Percentiles rank a stretch among this genome's conserved stretches.
Evolutionary conservation across 805 yeast species (phyloP).

Genomic region (Yarrowia yakushimensis): DNA sequence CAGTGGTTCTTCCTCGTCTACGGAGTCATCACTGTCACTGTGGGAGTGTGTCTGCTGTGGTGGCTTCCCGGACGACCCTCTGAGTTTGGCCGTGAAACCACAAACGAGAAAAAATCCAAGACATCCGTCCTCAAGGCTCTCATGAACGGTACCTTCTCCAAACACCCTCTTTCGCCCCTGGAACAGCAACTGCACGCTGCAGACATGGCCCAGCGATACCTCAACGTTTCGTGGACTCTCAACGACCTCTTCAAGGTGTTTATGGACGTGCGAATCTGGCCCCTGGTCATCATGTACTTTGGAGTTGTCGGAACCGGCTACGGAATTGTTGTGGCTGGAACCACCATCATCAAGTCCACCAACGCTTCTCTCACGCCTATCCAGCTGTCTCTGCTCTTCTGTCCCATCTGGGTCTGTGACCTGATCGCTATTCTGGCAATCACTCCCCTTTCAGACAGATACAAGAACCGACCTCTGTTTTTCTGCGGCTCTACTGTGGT

Average conservation of each 20-base stretch:
- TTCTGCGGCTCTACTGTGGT: conserved; percentile 61
- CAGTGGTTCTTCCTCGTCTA: conserved; percentile 81
- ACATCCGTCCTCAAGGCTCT: neutral
- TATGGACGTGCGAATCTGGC: conserved; percentile 69
- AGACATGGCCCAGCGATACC: conserved; percentile 57
- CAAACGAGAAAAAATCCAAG: no score
- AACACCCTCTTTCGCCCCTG: conserved; percentile 45
- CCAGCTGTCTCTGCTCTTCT: conserved; percentile 68
- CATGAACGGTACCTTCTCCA: conserved; percentile 9
- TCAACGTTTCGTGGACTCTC: conserved; percentile 52
- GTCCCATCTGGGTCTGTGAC: conserved; percentile 90
- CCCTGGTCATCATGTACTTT: conserved; percentile 79
- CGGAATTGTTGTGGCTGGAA: conserved; percentile 81
- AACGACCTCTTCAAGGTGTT: conserved; percentile 54
- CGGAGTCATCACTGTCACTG: conserved; percentile 62
- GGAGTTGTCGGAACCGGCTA: conserved; percentile 92
- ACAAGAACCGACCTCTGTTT: conserved; percentile 54
- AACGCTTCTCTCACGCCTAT: conserved; percentile 63
- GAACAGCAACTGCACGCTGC: conserved; percentile 55
- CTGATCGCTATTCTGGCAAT: conserved; percentile 66
- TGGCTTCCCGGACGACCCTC: conserved; percentile 83
- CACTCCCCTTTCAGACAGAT: conserved; percentile 78
- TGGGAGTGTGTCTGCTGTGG: conserved; percentile 65
- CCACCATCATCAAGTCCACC: conserved; percentile 65
- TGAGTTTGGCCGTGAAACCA: no score